phyloP scores from a whole-genome alignment of 495 filamentous ascomycete genomes.

The Jackrogersella multiformis region DNA sequence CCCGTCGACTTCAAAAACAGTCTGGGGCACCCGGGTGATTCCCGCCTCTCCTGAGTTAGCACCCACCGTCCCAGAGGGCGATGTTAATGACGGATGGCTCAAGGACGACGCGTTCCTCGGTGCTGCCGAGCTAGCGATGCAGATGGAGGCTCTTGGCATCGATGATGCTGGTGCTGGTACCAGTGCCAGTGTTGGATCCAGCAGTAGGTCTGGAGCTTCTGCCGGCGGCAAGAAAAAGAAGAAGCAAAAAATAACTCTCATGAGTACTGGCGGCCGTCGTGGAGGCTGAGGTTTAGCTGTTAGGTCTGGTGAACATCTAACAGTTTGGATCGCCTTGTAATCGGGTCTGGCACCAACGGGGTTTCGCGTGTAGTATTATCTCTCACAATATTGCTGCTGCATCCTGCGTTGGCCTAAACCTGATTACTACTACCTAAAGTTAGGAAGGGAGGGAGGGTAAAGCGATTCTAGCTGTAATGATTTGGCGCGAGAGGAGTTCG shows the following conservation, averaged over 20 bases:
- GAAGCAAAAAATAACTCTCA: constrained; percentile 91
- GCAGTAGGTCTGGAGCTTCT: constrained; percentile 36
- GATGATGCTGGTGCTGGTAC: constrained; percentile 44
- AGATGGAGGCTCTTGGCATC: constrained; percentile 57
- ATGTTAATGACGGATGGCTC: constrained; percentile 79
- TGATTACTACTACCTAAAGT: background rate
- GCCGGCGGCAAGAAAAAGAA: constrained; percentile 80
- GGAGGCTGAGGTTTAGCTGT: constrained; percentile 31
- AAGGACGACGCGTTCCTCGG: constrained; percentile 62
- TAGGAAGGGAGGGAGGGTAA: background rate
- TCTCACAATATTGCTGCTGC: background rate
- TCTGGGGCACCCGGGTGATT: constrained; percentile 84
- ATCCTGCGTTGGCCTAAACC: background rate
- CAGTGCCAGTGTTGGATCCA: constrained; percentile 34
- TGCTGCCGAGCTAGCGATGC: constrained; percentile 52
- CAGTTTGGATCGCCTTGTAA: background rate
- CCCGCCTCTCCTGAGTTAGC: constrained; percentile 58
- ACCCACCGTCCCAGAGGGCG: constrained; percentile 52
- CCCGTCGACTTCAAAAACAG: constrained; percentile 76
- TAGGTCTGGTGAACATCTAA: background rate
- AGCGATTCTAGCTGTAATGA: background rate
- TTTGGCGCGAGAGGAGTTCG: background rate
- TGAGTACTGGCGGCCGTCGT: constrained; percentile 73
- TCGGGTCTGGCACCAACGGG: background rate
- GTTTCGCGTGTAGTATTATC: background rate